Evolutionary conservation across 257 asterid genomes (phyloP).

Genomic region (Paulownia fortunei): DNA sequence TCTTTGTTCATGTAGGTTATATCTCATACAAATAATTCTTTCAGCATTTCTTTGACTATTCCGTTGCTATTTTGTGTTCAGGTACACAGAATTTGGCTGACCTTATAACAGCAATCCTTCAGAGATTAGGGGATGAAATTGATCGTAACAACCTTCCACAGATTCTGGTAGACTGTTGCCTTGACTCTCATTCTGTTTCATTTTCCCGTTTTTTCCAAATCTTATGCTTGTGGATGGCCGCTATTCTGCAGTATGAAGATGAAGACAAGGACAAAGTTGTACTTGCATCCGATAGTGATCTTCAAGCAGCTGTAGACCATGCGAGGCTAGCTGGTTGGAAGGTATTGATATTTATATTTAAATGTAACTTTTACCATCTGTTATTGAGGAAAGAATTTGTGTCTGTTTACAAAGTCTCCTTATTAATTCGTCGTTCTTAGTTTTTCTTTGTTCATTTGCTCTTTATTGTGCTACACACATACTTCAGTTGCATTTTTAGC

Average conservation of each 20-base stretch:
- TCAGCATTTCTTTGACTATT: constrained; percentile 17
- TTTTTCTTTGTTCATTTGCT: background rate
- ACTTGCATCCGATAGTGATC: constrained; percentile 93
- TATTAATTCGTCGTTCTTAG: background rate
- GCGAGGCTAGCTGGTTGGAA: constrained; percentile 95
- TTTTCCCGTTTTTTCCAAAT: background rate
- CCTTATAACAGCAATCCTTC: constrained; percentile 84
- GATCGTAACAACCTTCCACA: constrained; percentile 88
- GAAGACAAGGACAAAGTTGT: constrained; percentile 91
- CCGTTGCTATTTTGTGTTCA: constrained; percentile 35
- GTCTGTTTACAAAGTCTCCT: background rate
- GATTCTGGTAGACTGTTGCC: constrained; percentile 64
- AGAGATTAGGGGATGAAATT: constrained; percentile 87
- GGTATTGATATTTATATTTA: constrained; percentile 47
- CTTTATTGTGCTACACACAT: background rate
- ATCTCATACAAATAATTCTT: background rate
- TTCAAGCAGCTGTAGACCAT: constrained; percentile 90
- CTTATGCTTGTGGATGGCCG: constrained; percentile 30
- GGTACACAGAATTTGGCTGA: constrained; percentile 77
- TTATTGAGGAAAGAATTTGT: background rate
- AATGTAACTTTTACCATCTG: constrained; percentile 14
- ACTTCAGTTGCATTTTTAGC: background rate
- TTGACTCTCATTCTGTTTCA: background rate
- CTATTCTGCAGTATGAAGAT: constrained; percentile 78
- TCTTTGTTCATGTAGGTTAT: background rate